Evolutionary conservation across 1,284 basidiomycete species (phyloP).

Genomic region (Rhodotorula sp.): DNA sequence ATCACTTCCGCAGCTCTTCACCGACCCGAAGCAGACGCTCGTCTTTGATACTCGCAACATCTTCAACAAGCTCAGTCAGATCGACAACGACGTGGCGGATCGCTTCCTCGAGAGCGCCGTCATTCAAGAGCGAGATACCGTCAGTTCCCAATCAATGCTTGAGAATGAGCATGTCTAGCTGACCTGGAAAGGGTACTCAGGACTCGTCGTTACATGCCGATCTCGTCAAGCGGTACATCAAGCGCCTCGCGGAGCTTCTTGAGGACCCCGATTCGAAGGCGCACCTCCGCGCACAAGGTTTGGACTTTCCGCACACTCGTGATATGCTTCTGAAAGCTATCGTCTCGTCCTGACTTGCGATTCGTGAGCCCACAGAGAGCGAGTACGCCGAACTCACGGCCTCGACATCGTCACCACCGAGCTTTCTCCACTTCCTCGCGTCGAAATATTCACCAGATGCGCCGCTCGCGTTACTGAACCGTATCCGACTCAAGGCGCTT

Average conservation of each 20-base stretch:
- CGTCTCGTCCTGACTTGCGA: background rate
- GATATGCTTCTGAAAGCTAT: background rate
- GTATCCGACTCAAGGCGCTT: conserved; percentile 67
- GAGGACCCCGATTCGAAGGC: conserved; percentile 30
- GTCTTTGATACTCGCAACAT: conserved; percentile 53
- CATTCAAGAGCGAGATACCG: conserved; percentile 62
- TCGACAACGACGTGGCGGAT: conserved; percentile 57
- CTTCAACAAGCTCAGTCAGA: conserved; percentile 47
- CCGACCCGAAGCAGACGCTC: conserved; percentile 57
- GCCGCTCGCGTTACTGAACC: conserved; percentile 49
- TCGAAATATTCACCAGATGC: conserved; percentile 54
- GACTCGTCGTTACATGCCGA: conserved; percentile 33
- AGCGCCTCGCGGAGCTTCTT: conserved; percentile 48
- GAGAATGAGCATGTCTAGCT: background rate
- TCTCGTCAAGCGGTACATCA: conserved; percentile 36
- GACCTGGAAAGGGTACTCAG: background rate
- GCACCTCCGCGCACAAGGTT: conserved; percentile 36
- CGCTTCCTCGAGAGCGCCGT: conserved; percentile 78
- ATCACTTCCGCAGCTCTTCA: conserved; percentile 50
- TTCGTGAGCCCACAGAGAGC: conserved; percentile 3
- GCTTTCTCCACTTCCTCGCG: conserved; percentile 63
- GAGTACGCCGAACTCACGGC: conserved; percentile 9
- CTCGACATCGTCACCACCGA: conserved; percentile 26
- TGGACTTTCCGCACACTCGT: conserved; percentile 4
- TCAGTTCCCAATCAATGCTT: background rate